These are phyloP conservation scores for Lactarius trivialis DNA, from an alignment of 768 basidiomycete species.

Conservation along the genomic window DNA sequence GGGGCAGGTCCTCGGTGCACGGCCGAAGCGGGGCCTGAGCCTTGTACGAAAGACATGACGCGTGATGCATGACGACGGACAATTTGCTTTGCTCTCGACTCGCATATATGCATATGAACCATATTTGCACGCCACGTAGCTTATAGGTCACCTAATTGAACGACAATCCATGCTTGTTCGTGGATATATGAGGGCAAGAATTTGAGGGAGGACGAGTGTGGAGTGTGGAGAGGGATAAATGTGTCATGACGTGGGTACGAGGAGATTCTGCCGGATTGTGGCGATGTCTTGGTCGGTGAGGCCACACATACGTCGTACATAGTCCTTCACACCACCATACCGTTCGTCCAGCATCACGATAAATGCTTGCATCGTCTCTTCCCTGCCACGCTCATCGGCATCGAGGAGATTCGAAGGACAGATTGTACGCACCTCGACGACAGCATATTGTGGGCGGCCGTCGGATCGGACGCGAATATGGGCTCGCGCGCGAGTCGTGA, in stretches of 20 bases:
- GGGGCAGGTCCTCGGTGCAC: constrained; percentile 18
- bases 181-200: not conserved
- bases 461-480: constrained; percentile 61
- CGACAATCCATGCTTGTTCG: not conserved
- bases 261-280: constrained; percentile 52
- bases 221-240: not conserved
- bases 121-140: not conserved
- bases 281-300: constrained; percentile 59
- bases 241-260: constrained; percentile 25
- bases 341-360: constrained; percentile 51
- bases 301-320: constrained; percentile 48
- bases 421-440: constrained; percentile 54
- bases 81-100: not conserved
- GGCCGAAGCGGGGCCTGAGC: constrained; percentile 20
- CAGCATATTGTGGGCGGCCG: constrained; percentile 79
- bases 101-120: not conserved
- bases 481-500: constrained; percentile 62
- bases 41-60: constrained; percentile 18
- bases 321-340: constrained; percentile 64
- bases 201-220: not conserved
- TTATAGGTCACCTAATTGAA: not conserved
- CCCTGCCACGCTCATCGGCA: constrained; percentile 33
- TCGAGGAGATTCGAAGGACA: not conserved
- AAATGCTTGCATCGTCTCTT: constrained; percentile 72
- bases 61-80: not conserved